A percentile compares a stretch with the other conserved stretches of the same genome.
phyloP scores from a whole-genome alignment of 2,329 filamentous ascomycete species.

The Tolypocladium ophioglossoides region DNA sequence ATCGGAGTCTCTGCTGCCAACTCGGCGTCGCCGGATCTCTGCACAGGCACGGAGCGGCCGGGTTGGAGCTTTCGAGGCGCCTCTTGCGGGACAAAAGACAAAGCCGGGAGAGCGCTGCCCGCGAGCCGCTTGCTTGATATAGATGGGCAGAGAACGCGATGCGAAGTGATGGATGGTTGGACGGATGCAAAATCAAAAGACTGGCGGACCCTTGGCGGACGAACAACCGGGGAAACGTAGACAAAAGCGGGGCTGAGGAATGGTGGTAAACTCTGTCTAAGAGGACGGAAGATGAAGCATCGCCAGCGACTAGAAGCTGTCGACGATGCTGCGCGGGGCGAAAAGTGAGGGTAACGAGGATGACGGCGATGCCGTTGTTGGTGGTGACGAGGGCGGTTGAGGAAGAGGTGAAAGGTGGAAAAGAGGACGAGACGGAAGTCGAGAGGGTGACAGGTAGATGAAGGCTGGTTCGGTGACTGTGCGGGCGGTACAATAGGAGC shows the following conservation, averaged over 20 bases:
- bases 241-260: not conserved
- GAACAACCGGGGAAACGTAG: not conserved
- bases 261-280: not conserved
- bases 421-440: not conserved
- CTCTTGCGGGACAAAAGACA: conserved; percentile 2
- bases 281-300: not conserved
- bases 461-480: too few relatives aligned
- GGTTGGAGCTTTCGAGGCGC: conserved; percentile 4
- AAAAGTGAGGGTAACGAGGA: not conserved
- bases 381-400: not conserved
- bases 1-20: not conserved
- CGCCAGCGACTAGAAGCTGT: not conserved
- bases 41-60: not conserved
- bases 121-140: conserved; percentile 2
- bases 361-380: not conserved
- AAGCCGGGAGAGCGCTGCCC: conserved; percentile 2
- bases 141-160: not conserved
- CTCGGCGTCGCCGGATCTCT: not conserved
- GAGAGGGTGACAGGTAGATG: too few relatives aligned
- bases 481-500: too few relatives aligned
- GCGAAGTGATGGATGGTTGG: not conserved
- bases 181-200: not conserved
- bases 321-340: not conserved
- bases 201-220: not conserved
- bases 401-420: not conserved